These are phyloP conservation scores for Camellia oleifera DNA, from an alignment of 179 eudicot genomes.

Conservation along the genomic window DNA sequence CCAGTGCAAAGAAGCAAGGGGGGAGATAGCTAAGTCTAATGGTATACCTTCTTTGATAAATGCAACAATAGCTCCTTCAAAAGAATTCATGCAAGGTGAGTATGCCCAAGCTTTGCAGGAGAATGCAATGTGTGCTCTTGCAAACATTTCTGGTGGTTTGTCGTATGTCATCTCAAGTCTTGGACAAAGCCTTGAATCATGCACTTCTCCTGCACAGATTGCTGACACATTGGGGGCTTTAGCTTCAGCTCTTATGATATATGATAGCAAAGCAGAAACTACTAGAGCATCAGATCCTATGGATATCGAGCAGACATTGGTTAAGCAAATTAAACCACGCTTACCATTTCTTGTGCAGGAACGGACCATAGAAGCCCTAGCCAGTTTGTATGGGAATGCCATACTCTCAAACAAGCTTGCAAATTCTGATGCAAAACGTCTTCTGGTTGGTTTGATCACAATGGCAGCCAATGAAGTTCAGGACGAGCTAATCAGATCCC, in stretches of 20 bases:
- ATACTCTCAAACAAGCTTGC: constrained; percentile 71
- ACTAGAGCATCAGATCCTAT: constrained; percentile 72
- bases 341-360: constrained; percentile 83
- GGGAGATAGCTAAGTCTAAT: constrained; percentile 70
- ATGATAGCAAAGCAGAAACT: constrained; percentile 73
- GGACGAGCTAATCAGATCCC: constrained; percentile 83
- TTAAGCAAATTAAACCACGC: constrained; percentile 77
- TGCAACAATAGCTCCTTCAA: constrained; percentile 99
- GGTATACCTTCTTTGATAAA: constrained; percentile 92
- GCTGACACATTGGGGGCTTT: constrained; percentile 98
- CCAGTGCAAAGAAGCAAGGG: constrained; percentile 83
- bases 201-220: constrained; percentile 80
- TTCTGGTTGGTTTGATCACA: constrained; percentile 94
- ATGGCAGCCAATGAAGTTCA: constrained; percentile 93
- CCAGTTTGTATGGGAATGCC: constrained; percentile 89
- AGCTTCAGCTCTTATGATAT: constrained; percentile 98
- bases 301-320: constrained; percentile 75
- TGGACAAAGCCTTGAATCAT: constrained; percentile 95
- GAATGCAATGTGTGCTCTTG: constrained; percentile 99
- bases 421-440: constrained; percentile 83
- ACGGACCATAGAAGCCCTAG: constrained; percentile 94
- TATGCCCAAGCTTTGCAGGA: constrained; percentile 95
- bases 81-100: constrained; percentile 98
- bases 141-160: constrained; percentile 97
- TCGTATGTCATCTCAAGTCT: constrained; percentile 94